Base-by-base conservation (phyloP, 495 filamentous ascomycete genomes). In the Immersiella caudata region DNA sequence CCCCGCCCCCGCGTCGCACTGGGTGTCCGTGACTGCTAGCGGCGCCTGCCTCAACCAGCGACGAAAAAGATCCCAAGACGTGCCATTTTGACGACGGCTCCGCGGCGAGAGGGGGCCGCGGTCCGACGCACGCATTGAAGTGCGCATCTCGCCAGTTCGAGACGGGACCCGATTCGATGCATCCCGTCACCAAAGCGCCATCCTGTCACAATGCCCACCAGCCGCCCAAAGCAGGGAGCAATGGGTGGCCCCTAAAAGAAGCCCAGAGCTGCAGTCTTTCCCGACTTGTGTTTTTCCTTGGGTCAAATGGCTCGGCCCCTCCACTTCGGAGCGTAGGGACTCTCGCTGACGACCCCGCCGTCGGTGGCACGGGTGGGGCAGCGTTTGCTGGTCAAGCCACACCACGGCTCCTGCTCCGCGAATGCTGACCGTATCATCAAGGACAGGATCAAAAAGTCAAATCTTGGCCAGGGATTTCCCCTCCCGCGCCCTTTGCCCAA, bases 41-140 rank as follows among this genome's bases (percentile, higher is more conserved):
- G 40, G 40, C 40, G 40, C 40, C 29, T 33, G 29, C 29, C 29
- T 33, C 40, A 55, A n/a, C 52, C 20, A 24, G 21, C 24, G n/a
- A 24, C 52, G 4, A 18, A 22, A 52, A 18, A 4, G 4, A 12
- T 52, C 16, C 21, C 21, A n/a, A n/a, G 21, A n/a, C 49, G 49
- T 52, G 49, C 16, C 49, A 18, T 52, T 55, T 55, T 14, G 52
- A 24, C 52, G 52, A 26, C 52, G 52, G 52, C 52, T 55, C 24
- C 22, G 52, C 52, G 52, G 52, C 52, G 52, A 55, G 52, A 55
- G 25, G 52, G 52, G 52, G 52, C 52, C 52, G 52, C 52, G 52
- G 52, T 55, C 52, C 52, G 52, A 55, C 24, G 25, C 52, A 26
- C 52, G 25, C 52, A 26, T 55, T 55, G 20, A 46, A 18, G 40